phyloP scores from a whole-genome alignment of 1,139 yeast species.

The Blastobotrys arbuscula region DNA sequence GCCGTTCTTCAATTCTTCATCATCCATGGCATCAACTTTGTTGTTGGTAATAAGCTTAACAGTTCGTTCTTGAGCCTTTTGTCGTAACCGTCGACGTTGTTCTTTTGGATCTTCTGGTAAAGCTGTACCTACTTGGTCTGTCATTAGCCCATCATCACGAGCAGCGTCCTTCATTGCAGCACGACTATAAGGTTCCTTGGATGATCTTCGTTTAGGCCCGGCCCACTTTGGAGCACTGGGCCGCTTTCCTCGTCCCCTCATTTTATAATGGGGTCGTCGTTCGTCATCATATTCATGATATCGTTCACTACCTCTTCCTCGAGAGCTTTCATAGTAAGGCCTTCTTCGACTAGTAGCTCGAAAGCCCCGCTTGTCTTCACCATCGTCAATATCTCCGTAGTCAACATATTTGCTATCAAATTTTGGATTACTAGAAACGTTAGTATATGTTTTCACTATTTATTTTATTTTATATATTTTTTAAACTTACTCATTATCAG shows the following conservation, averaged over 20 bases:
- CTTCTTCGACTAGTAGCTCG: background rate
- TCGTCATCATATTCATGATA: background rate
- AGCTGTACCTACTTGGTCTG: background rate
- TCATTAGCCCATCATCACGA: background rate
- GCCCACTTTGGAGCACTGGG: background rate
- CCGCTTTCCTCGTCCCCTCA: background rate
- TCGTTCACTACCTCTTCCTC: background rate
- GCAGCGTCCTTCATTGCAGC: background rate
- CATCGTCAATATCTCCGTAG: background rate
- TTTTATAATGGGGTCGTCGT: background rate
- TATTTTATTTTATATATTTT: too few relatives aligned
- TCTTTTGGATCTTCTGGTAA: conserved; percentile 2
- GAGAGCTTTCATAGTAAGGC: background rate
- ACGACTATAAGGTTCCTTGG: background rate
- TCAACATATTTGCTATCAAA: background rate
- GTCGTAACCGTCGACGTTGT: conserved; percentile 8
- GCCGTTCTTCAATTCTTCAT: background rate
- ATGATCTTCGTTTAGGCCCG: background rate
- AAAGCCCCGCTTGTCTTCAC: background rate
- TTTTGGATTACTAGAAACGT: background rate
- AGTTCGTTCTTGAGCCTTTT: conserved; percentile 4
- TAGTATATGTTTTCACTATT: background rate
- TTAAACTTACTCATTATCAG: background rate
- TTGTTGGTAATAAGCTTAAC: background rate
- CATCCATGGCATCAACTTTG: background rate